phyloP scores from a whole-genome alignment of 2,329 filamentous ascomycete genomes.

The Colletotrichum paranaense region DNA sequence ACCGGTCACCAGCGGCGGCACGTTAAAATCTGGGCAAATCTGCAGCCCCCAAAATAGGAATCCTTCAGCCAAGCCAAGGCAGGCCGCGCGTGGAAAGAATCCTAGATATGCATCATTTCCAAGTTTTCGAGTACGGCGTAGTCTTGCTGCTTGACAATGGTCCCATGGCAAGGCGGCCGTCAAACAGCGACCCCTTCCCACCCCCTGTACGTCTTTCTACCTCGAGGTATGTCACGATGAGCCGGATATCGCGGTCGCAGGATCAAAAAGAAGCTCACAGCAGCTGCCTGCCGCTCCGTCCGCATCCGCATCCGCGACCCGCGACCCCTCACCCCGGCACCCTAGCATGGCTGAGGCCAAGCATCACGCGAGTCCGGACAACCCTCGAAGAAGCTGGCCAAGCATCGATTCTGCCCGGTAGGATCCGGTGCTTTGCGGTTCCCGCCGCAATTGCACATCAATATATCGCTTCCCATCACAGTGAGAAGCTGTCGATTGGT shows the following conservation, averaged over 20 bases:
- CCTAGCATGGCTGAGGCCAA: neutral
- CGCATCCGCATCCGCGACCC: too few relatives aligned
- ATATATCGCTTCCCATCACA: neutral
- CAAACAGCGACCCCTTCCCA: neutral
- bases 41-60: neutral
- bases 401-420: constrained; percentile 19
- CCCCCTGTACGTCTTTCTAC: too few relatives aligned
- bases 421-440: constrained; percentile 2
- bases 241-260: neutral
- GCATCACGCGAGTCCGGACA: neutral
- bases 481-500: neutral
- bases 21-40: neutral
- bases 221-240: neutral
- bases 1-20: neutral
- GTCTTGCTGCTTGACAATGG: neutral
- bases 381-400: constrained; percentile 2
- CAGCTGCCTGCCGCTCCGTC: neutral
- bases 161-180: neutral
- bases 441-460: neutral
- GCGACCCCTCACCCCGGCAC: neutral
- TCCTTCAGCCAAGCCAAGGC: neutral
- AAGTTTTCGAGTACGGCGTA: neutral
- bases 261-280: neutral
- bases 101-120: neutral
- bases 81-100: neutral